phyloP scores from a whole-genome alignment of 257 asterid species.

The Solanum appendiculatum region DNA sequence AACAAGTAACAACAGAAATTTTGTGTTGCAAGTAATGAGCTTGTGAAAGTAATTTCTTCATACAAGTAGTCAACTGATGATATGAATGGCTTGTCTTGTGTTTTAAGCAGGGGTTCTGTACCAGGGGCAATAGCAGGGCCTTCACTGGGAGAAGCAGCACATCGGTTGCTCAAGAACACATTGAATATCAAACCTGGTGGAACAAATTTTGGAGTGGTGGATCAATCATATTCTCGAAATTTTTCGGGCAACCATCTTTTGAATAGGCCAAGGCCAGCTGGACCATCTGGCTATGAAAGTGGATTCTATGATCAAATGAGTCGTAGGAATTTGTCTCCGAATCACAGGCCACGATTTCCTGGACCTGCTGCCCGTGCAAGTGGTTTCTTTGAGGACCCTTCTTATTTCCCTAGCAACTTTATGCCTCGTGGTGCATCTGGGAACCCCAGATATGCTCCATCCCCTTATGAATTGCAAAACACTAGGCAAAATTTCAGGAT shows the following conservation, averaged over 20 bases:
- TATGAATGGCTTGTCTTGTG: background rate
- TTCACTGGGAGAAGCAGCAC: conserved; percentile 82
- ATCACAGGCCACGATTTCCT: conserved; percentile 35
- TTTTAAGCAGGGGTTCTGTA: conserved; percentile 55
- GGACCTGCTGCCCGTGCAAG: conserved; percentile 30
- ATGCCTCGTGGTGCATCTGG: conserved; percentile 27
- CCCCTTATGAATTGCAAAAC: conserved; percentile 23
- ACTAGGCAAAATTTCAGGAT: conserved; percentile 23
- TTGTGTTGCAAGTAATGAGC: background rate
- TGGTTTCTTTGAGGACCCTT: conserved; percentile 27
- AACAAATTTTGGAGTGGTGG: conserved; percentile 9
- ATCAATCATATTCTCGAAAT: conserved; percentile 23
- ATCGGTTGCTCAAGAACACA: conserved; percentile 68
- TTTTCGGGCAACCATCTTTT: conserved; percentile 24
- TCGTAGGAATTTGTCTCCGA: conserved; percentile 18
- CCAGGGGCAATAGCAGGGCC: conserved; percentile 85
- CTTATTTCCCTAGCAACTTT: conserved; percentile 15
- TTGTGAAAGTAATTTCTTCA: background rate
- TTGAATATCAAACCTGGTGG: conserved; percentile 42
- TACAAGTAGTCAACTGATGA: background rate
- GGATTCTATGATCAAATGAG: conserved; percentile 29
- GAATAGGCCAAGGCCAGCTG: conserved; percentile 56
- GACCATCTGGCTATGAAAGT: conserved; percentile 68
- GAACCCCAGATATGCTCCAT: conserved; percentile 18
- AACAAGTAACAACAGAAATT: background rate